A percentile compares a stretch with the other conserved stretches of the same genome.
These are phyloP conservation scores for Beauveria sp. DNA, from an alignment of 2,329 filamentous ascomycete genomes.

Conservation along the genomic window DNA sequence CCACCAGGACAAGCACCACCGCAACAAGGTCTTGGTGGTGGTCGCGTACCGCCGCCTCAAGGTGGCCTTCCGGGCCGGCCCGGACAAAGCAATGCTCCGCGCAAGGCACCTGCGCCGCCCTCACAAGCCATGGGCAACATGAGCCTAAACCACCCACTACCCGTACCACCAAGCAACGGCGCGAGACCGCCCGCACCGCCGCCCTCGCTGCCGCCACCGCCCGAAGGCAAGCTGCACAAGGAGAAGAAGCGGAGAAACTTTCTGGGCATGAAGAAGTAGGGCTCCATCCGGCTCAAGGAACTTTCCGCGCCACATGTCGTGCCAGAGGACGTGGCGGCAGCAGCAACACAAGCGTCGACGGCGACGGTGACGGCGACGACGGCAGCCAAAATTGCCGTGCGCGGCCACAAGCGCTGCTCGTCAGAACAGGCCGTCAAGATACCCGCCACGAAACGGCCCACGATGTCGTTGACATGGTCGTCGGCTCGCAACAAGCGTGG, in stretches of 20 bases:
- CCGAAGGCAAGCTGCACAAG: conserved; percentile 40
- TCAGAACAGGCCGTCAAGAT: background rate
- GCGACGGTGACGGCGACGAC: background rate
- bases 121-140: conserved; percentile 49
- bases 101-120: conserved; percentile 33
- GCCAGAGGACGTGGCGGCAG: background rate
- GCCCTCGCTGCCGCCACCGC: conserved; percentile 17
- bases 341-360: background rate
- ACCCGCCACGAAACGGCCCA: background rate
- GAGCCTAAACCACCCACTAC: conserved; percentile 31
- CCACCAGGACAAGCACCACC: conserved; percentile 15
- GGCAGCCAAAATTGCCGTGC: background rate
- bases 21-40: conserved; percentile 14
- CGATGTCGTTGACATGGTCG: conserved; percentile 1
- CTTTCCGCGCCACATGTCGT: background rate
- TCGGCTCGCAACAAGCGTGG: background rate
- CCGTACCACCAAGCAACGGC: conserved; percentile 15
- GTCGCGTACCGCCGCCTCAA: conserved; percentile 18
- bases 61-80: conserved; percentile 30
- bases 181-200: conserved; percentile 17
- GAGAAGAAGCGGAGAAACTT: conserved; percentile 57
- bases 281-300: conserved; percentile 18
- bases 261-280: conserved; percentile 51
- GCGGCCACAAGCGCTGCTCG: background rate
- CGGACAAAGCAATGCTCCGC: conserved; percentile 17